Conservation (phyloP, 1,139 yeast genomes). For the Geotrichum reessii region DNA sequence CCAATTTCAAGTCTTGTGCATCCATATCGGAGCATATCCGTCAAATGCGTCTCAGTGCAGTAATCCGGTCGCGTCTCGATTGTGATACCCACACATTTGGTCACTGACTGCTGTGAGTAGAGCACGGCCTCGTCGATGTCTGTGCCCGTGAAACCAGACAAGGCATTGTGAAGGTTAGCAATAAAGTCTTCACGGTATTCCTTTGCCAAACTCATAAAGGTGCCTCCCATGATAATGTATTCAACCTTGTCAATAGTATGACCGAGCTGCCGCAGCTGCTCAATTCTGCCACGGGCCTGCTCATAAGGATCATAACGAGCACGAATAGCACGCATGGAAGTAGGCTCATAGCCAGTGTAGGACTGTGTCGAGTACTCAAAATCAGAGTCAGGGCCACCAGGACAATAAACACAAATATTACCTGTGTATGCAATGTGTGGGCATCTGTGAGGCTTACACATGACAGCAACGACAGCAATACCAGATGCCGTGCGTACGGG, state of each 20-base stretch:
- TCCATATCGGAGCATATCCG: constrained; percentile 93
- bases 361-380: constrained; percentile 97
- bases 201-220: constrained; percentile 90
- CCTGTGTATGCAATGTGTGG: constrained; percentile 99
- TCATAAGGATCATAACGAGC: constrained; percentile 98
- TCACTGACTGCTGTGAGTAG: constrained; percentile 88
- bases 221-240: constrained; percentile 98
- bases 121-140: constrained; percentile 85
- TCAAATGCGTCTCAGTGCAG: constrained; percentile 91
- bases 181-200: constrained; percentile 88
- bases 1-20: constrained; percentile 97
- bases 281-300: constrained; percentile 96
- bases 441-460: constrained; percentile 99
- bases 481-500: constrained; percentile 98
- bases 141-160: constrained; percentile 86
- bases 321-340: constrained; percentile 96
- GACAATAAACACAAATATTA: constrained; percentile 96
- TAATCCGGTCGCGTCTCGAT: constrained; percentile 98
- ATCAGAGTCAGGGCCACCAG: constrained; percentile 99
- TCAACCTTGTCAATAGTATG: constrained; percentile 97
- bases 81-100: constrained; percentile 97
- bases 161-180: constrained; percentile 85
- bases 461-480: constrained; percentile 97
- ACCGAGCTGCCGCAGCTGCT: constrained; percentile 89
- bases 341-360: constrained; percentile 97